A percentile compares a stretch with the other conserved stretches of the same genome.
Evolutionary conservation across 2,329 filamentous ascomycete species (phyloP).

Genomic region (Xylariaceae sp.): DNA sequence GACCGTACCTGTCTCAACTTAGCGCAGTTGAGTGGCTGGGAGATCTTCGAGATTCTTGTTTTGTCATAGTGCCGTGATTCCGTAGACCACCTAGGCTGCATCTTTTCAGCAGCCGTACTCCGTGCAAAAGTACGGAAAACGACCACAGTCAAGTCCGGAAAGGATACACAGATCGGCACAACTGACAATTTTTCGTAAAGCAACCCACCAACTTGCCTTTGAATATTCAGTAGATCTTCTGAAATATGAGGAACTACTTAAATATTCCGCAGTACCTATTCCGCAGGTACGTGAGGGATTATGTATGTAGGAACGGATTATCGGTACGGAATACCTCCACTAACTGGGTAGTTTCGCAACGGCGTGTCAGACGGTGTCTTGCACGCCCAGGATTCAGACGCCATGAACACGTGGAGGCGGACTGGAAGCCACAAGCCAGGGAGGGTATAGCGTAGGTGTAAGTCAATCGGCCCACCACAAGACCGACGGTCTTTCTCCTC

Average conservation of each 20-base stretch:
- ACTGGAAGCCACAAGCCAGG: not conserved
- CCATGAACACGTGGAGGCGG: not conserved
- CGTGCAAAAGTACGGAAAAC: no score
- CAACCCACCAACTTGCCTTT: no score
- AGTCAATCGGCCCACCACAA: not conserved
- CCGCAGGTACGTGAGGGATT: not conserved
- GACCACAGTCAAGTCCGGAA: no score
- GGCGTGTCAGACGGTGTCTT: not conserved
- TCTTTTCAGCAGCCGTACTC: not conserved
- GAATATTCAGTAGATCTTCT: not conserved
- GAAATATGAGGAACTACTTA: not conserved
- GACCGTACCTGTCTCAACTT: not conserved
- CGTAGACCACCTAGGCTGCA: not conserved
- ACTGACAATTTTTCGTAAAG: no score
- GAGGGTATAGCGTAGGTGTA: not conserved
- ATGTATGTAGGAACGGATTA: not conserved
- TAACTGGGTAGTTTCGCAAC: not conserved
- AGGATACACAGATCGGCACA: no score
- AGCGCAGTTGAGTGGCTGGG: not conserved
- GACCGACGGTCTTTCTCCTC: not conserved
- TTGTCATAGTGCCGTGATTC: not conserved
- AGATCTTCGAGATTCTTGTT: not conserved
- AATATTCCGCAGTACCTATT: not conserved
- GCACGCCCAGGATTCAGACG: not conserved
- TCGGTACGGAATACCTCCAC: not conserved